These are phyloP conservation scores for Coemansia erecta DNA, from an alignment of 192 early-diverging fungal genomes.

Conservation along the genomic window DNA sequence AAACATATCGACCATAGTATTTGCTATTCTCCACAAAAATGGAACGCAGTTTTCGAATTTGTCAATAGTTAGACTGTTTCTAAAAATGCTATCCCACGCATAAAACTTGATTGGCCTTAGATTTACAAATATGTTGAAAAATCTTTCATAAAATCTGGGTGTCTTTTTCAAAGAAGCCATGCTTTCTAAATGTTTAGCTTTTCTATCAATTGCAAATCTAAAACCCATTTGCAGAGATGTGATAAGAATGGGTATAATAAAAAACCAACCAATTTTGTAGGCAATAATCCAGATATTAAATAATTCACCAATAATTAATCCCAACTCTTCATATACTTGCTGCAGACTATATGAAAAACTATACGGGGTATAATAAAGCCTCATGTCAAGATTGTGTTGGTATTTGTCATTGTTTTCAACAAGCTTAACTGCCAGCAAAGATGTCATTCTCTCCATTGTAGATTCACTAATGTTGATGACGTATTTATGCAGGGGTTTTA, in stretches of 20 bases:
- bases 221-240: not conserved
- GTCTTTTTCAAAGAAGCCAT: not conserved
- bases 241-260: not conserved
- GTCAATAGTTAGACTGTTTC: not conserved
- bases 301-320: not conserved
- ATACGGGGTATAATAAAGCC: not conserved
- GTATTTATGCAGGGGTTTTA: not conserved
- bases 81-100: not conserved
- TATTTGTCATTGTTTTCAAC: not conserved
- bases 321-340: too few species aligned
- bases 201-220: not conserved
- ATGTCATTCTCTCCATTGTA: not conserved
- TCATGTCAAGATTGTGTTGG: not conserved
- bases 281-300: slow-evolving; percentile 1
- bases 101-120: not conserved
- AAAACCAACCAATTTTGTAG: not conserved
- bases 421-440: not conserved
- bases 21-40: not conserved
- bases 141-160: not conserved
- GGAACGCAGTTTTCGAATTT: not conserved
- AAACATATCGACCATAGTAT: not conserved
- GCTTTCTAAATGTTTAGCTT: not conserved
- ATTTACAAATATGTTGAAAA: not conserved
- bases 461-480: not conserved
- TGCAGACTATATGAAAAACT: not conserved